Evolutionary conservation across 352 stramenopile genomes (phyloP).

Genomic region (Thalassiosira hispida): DNA sequence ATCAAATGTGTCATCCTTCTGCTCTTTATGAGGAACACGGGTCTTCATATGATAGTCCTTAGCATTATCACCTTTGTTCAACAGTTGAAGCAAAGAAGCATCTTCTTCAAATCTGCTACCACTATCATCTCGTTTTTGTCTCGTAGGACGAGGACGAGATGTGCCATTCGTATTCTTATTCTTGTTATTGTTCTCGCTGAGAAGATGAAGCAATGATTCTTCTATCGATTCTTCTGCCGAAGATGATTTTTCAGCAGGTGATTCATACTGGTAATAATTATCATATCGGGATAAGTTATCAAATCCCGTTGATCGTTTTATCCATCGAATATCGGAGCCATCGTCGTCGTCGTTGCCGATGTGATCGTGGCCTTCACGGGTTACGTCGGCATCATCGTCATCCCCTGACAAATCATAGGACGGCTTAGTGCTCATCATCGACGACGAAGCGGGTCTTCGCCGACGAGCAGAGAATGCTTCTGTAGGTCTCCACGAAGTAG

Average conservation of each 20-base stretch:
- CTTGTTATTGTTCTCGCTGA: conserved; percentile 18
- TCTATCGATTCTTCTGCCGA: conserved; percentile 9
- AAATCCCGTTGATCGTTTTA: conserved; percentile 1
- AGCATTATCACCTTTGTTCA: conserved; percentile 25
- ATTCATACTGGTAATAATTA: conserved; percentile 30
- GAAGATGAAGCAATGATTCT: conserved; percentile 18
- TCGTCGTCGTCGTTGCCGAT: background rate
- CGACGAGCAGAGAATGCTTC: background rate
- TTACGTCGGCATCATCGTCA: conserved; percentile 19
- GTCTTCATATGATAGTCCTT: too few relatives aligned
- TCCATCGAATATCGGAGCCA: background rate
- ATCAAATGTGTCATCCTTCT: too few relatives aligned
- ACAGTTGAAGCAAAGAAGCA: conserved; percentile 20
- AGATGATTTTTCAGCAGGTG: background rate
- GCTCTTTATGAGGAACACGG: too few relatives aligned
- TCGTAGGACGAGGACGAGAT: background rate
- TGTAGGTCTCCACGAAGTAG: background rate
- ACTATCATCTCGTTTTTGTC: conserved; percentile 7
- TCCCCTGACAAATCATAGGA: conserved; percentile 45
- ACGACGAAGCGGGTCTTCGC: conserved; percentile 10
- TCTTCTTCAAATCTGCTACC: conserved; percentile 18
- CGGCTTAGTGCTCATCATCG: conserved; percentile 41
- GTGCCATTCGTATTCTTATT: background rate
- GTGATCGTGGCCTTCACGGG: conserved; percentile 4
- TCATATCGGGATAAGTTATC: conserved; percentile 38